Evolutionary conservation across 139 green algal genomes (phyloP), one percentile per base, ranked within the genome.

Genomic region (Spirogloea muscicola): DNA sequence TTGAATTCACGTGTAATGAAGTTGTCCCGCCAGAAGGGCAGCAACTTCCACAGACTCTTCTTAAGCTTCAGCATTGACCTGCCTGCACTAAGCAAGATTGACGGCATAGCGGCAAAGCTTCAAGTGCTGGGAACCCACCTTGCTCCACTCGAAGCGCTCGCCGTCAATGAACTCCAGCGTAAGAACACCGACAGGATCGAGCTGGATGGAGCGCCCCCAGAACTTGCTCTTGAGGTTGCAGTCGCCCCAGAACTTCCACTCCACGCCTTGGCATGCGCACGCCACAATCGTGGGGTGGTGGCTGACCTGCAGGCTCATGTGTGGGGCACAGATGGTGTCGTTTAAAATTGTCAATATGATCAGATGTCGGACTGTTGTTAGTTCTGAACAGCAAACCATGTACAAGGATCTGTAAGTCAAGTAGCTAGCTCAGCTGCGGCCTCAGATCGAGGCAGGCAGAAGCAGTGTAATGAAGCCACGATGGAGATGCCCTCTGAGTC

Each of bases 141-240:
- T 92, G 72, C 87, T 88, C 89, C 90, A 96, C 62, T 62, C 67
- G 68, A 89, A 90, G 48, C 75, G 61, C 55, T 94, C 90, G 1
- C 89, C 89, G 40, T 95, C 90, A 43, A 72, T 48, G 52, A 93
- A 93, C 6, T 44, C 74, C 31, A 93, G 61, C 6, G 57, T 68
- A 5, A 92, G 69, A 46, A 86, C 42, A 33, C 89, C 89, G n/a
- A 90, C 82, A 21, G 92, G 87, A 25, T 82, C 84, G 36, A 95
- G 81, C 85, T 95, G 88, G 57, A 96, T 92, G 65, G 69, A 88
- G 59, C 89, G 91, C 33, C 92, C 92, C 92, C 91, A 96, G 82
- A 97, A 97, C 82, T 92, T 94, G 84, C 72, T 91, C 82, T 90
- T 90, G 49, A 94, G 80, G 63, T 96, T 92, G 1, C 84, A 74